These are phyloP conservation scores for Chondrostereum purpureum DNA, from an alignment of 1,284 basidiomycete species.

Conservation along the genomic window DNA sequence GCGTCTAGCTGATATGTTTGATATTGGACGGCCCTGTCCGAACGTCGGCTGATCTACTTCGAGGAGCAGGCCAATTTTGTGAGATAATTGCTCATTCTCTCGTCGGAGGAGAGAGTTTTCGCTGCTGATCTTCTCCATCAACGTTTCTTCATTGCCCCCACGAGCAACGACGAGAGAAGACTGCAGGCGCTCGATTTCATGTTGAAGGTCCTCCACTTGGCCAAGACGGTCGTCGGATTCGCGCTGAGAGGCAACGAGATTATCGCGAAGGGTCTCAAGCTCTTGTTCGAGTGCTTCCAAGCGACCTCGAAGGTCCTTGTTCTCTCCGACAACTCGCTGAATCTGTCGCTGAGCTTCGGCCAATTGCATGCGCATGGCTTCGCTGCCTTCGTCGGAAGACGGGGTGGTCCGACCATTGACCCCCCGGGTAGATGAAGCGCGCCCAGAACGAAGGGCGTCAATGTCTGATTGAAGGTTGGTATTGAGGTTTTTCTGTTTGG, in stretches of 20 bases:
- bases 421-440: conserved; percentile 51
- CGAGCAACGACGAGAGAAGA: conserved; percentile 72
- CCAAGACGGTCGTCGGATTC: conserved; percentile 72
- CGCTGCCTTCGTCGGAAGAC: conserved; percentile 60
- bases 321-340: conserved; percentile 63
- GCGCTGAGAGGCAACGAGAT: conserved; percentile 62
- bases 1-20: conserved; percentile 55
- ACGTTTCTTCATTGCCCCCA: conserved; percentile 63
- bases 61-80: conserved; percentile 80
- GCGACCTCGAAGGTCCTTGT: conserved; percentile 70
- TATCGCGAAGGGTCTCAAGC: conserved; percentile 65
- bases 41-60: conserved; percentile 76
- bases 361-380: conserved; percentile 61
- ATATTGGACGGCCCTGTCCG: conserved; percentile 54
- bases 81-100: conserved; percentile 80
- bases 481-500: conserved; percentile 82
- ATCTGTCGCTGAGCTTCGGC: conserved; percentile 67
- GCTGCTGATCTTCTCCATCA: conserved; percentile 68
- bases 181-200: conserved; percentile 75
- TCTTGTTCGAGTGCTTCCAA: conserved; percentile 73
- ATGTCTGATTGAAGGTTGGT: conserved; percentile 75
- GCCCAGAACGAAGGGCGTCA: conserved; percentile 57
- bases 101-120: conserved; percentile 73
- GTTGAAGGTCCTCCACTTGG: conserved; percentile 72
- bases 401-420: conserved; percentile 80